Percentiles rank a stretch among this genome's conserved stretches.
These are phyloP conservation scores for Tolypocladium inflatum DNA, from an alignment of 2,329 filamentous ascomycete genomes.

Conservation along the genomic window DNA sequence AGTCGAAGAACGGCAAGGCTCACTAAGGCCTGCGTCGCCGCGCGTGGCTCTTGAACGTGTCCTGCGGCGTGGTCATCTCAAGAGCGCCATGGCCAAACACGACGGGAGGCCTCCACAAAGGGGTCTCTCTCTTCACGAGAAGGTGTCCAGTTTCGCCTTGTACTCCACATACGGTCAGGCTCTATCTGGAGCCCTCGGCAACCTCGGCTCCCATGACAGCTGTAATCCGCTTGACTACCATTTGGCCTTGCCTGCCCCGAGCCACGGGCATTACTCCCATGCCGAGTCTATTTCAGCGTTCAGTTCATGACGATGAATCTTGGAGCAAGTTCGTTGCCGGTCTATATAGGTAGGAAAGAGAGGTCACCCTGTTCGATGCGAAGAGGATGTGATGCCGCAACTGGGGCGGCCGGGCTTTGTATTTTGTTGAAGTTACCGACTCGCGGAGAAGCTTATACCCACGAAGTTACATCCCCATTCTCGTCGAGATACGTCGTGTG, in stretches of 20 bases:
- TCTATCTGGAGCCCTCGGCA: too few species aligned
- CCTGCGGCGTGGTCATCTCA: not conserved
- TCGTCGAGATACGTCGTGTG: not conserved
- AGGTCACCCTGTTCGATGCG: not conserved
- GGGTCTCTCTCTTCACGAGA: not conserved
- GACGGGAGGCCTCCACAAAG: not conserved
- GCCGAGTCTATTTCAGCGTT: not conserved
- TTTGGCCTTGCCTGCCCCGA: not conserved
- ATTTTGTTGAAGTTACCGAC: not conserved
- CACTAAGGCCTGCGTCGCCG: constrained; percentile 22
- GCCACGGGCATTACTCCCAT: too few species aligned
- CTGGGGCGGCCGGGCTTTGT: not conserved
- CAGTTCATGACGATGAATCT: not conserved
- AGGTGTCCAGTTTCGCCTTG: too few species aligned
- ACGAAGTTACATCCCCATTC: not conserved
- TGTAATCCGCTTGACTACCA: not conserved
- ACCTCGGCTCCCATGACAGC: not conserved
- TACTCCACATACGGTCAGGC: not conserved
- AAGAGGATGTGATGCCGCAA: not conserved
- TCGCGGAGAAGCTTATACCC: not conserved
- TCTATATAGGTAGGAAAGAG: not conserved
- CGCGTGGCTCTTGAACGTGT: not conserved
- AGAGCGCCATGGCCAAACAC: not conserved
- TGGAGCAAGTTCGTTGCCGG: not conserved
- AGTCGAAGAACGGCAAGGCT: constrained; percentile 45